Percentiles rank a stretch among this genome's conserved stretches.
Evolutionary conservation across 2,329 filamentous ascomycete genomes (phyloP).

Genomic region (Aphanocladium album): DNA sequence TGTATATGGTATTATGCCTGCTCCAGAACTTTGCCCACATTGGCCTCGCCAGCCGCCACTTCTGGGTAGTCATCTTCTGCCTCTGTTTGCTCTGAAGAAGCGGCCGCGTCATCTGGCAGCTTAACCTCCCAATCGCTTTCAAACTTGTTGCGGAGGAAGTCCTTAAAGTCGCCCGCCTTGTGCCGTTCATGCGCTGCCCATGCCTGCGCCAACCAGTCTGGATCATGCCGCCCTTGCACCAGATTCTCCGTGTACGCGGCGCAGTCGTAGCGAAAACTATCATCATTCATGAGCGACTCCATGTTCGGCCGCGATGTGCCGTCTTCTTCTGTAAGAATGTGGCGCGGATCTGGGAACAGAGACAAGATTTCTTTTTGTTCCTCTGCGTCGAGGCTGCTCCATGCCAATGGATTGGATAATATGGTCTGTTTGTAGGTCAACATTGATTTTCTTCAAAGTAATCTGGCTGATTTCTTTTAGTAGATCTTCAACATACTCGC

Average conservation of each 20-base stretch:
- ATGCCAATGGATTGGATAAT: conserved; percentile 33
- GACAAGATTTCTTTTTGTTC: conserved; percentile 33
- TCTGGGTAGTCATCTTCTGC: too few species aligned
- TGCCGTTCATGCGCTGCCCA: conserved; percentile 47
- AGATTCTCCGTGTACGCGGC: conserved; percentile 43
- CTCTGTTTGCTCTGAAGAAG: background rate
- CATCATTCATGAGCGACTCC: conserved; percentile 38
- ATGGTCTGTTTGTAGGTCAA: conserved; percentile 25
- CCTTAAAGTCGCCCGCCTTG: conserved; percentile 45
- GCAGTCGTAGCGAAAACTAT: conserved; percentile 44
- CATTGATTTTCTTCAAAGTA: background rate
- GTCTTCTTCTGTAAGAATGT: conserved; percentile 28
- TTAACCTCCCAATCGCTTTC: conserved; percentile 43
- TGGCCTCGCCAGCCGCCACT: too few species aligned
- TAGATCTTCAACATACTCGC: conserved; percentile 23
- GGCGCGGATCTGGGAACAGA: conserved; percentile 32
- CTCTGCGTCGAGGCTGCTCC: conserved; percentile 29
- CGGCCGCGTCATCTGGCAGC: conserved; percentile 25
- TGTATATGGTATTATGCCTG: too few species aligned
- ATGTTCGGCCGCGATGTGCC: conserved; percentile 37
- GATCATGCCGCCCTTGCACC: conserved; percentile 43
- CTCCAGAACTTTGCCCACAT: too few species aligned
- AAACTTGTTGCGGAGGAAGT: conserved; percentile 40
- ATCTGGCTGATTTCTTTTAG: background rate
- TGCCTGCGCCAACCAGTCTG: conserved; percentile 47